Evolutionary conservation across 2,329 filamentous ascomycete species (phyloP).

Genomic region (Neonectria ditissima): DNA sequence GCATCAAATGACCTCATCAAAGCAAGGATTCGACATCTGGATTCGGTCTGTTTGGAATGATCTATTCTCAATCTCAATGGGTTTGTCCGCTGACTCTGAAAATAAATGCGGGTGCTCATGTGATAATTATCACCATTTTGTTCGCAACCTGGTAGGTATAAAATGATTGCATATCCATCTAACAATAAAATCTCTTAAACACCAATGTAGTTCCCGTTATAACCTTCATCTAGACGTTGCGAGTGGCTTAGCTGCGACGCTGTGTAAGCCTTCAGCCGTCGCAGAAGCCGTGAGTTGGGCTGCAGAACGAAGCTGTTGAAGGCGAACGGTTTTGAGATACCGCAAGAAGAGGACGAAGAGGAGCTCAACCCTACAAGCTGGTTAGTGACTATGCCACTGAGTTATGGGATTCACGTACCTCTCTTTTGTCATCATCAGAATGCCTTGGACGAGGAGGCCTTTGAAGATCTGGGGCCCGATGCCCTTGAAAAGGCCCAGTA

Average conservation of each 20-base stretch:
- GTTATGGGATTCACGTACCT: conserved; percentile 62
- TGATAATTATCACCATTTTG: neutral
- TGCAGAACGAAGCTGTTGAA: conserved; percentile 76
- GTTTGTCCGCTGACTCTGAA: neutral
- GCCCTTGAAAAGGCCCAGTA: conserved; percentile 91
- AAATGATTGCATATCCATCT: conserved; percentile 37
- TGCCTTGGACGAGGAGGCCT: conserved; percentile 91
- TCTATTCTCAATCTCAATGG: neutral
- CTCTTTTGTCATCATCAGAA: conserved; percentile 99
- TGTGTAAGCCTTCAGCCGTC: conserved; percentile 56
- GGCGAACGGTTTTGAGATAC: conserved; percentile 78
- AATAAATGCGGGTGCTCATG: neutral
- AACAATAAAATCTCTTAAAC: conserved; percentile 27
- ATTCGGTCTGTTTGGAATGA: neutral
- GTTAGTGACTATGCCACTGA: conserved; percentile 30
- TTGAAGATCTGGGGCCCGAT: conserved; percentile 95
- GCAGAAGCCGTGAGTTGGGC: conserved; percentile 70
- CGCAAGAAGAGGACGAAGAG: conserved; percentile 88
- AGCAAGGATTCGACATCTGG: neutral
- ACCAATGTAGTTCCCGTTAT: conserved; percentile 24
- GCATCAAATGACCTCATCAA: neutral
- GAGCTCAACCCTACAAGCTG: conserved; percentile 77
- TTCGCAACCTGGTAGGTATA: conserved; percentile 28
- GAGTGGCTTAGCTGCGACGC: conserved; percentile 48
- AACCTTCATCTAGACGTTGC: conserved; percentile 33